Evolutionary conservation across 768 basidiomycete species (phyloP).

Genomic region (Crepidotus variabilis): DNA sequence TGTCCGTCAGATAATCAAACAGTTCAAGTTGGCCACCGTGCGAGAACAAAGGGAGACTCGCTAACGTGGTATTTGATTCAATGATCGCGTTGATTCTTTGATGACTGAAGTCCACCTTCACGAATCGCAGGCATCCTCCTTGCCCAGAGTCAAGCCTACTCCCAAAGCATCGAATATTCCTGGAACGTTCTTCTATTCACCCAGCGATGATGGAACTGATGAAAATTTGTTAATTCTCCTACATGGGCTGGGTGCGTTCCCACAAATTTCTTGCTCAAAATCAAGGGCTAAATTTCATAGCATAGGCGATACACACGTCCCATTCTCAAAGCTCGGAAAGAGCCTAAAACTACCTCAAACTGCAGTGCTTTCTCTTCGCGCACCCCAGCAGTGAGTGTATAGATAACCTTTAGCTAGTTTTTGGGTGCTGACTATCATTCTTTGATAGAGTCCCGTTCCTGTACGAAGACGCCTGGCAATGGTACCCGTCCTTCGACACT

Average conservation of each 20-base stretch:
- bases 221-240: constrained; percentile 82
- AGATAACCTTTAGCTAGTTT: too few species aligned
- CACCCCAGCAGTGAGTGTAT: constrained; percentile 62
- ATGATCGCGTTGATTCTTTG: too few species aligned
- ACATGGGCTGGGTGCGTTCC: constrained; percentile 73
- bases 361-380: constrained; percentile 76
- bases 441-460: constrained; percentile 66
- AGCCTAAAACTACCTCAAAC: constrained; percentile 87
- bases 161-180: constrained; percentile 45
- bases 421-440: too few species aligned
- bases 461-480: constrained; percentile 77
- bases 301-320: constrained; percentile 77
- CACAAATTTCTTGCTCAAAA: background rate
- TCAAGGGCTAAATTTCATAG: background rate
- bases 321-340: constrained; percentile 72
- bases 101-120: constrained; percentile 33
- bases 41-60: too few species aligned
- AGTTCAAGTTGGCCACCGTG: too few species aligned
- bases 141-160: constrained; percentile 38
- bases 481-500: constrained; percentile 80
- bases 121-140: constrained; percentile 17
- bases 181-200: constrained; percentile 59
- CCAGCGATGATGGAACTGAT: constrained; percentile 82
- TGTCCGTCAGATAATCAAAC: too few species aligned
- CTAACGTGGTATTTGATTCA: too few species aligned